Conservation (phyloP, 768 basidiomycete species). For the Leccinum subtestaceum region DNA sequence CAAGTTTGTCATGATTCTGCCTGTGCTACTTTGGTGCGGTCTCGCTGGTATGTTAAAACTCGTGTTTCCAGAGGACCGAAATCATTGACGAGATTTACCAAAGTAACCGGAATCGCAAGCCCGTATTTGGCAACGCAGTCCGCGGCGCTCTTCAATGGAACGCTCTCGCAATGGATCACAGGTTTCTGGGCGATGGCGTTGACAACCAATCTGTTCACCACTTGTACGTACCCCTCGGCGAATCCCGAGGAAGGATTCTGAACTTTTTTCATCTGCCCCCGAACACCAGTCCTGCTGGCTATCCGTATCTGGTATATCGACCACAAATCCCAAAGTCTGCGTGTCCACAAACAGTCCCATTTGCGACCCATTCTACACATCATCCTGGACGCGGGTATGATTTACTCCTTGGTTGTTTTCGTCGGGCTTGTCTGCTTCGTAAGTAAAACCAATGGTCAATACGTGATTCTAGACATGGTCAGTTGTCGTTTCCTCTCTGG, state of each 20-base stretch:
- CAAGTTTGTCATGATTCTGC: background rate
- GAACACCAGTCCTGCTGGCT: background rate
- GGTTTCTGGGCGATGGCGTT: constrained; percentile 3
- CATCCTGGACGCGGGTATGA: constrained; percentile 6
- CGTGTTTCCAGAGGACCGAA: background rate
- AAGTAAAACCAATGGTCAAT: constrained; percentile 2
- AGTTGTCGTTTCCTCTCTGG: background rate
- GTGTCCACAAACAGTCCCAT: background rate
- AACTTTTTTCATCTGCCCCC: background rate
- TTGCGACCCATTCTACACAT: background rate
- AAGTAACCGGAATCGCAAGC: constrained; percentile 17
- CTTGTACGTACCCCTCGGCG: background rate
- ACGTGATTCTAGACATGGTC: constrained; percentile 7
- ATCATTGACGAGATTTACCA: background rate
- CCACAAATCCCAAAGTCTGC: background rate
- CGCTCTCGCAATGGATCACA: background rate
- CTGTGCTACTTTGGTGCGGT: background rate
- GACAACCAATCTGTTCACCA: constrained; percentile 1
- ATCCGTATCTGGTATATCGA: background rate
- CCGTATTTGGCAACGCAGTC: constrained; percentile 12
- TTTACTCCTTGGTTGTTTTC: constrained; percentile 2
- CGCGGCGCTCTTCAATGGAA: background rate
- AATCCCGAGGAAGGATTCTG: background rate
- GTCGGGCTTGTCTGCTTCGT: background rate
- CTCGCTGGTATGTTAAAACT: background rate